Conservation (phyloP, 2,329 filamentous ascomycete genomes). For the Leptodontidium sp. region DNA sequence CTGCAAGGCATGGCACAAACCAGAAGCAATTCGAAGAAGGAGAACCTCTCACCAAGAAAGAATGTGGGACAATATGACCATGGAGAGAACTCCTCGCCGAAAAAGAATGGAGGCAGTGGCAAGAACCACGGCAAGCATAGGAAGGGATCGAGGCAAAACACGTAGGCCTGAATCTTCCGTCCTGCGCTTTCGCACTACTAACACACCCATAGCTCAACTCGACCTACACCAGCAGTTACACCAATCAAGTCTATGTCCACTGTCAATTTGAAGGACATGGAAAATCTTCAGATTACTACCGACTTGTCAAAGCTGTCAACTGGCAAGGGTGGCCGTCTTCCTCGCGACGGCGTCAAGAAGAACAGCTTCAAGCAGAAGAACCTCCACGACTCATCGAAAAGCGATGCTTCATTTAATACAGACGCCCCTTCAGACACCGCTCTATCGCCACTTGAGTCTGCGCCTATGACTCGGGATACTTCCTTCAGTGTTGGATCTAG, state of each 20-base stretch:
- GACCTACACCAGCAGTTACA: constrained; percentile 19
- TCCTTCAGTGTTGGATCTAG: constrained; percentile 29
- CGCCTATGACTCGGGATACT: background rate
- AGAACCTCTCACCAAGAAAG: constrained; percentile 12
- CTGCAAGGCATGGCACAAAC: background rate
- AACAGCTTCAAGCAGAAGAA: constrained; percentile 25
- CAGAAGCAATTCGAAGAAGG: background rate
- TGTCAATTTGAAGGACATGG: background rate
- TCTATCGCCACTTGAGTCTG: constrained; percentile 13
- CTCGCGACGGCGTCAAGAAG: constrained; percentile 2
- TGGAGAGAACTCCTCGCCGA: constrained; percentile 1
- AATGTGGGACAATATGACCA: background rate
- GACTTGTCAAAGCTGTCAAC: background rate
- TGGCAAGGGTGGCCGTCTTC: background rate
- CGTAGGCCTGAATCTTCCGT: constrained; percentile 18
- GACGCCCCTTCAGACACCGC: constrained; percentile 21
- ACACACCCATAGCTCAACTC: constrained; percentile 3
- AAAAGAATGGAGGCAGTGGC: background rate
- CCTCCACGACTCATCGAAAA: constrained; percentile 5
- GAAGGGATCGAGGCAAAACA: constrained; percentile 22
- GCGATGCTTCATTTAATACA: constrained; percentile 19
- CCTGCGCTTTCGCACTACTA: background rate
- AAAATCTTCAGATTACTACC: background rate
- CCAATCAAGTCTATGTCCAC: constrained; percentile 6
- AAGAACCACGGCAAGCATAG: constrained; percentile 17